phyloP scores from a whole-genome alignment of 2,329 filamentous ascomycete genomes.

The Pestalotiopsis sp. region DNA sequence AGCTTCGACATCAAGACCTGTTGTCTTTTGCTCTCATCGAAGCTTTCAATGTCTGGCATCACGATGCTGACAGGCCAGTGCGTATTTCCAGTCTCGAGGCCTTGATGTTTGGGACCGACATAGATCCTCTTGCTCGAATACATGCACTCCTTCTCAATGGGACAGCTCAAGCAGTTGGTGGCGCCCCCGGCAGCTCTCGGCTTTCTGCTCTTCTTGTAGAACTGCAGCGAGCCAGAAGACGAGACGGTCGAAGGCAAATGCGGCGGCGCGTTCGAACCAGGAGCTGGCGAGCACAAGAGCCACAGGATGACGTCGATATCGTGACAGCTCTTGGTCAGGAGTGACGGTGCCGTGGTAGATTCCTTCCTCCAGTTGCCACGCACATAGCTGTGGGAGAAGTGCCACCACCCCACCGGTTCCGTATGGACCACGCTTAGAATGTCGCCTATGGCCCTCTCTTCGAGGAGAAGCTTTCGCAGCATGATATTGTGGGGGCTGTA shows the following conservation, averaged over 20 bases:
- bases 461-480: slow-evolving; percentile 75
- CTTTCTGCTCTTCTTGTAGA: slow-evolving; percentile 78
- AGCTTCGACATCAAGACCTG: slow-evolving; percentile 40
- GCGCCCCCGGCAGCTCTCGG: slow-evolving; percentile 73
- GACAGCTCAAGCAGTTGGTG: slow-evolving; percentile 86
- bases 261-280: slow-evolving; percentile 48
- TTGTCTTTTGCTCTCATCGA: slow-evolving; percentile 46
- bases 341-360: slow-evolving; percentile 73
- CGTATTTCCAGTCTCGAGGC: slow-evolving; percentile 66
- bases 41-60: slow-evolving; percentile 89
- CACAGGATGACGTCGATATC: slow-evolving; percentile 93
- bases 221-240: slow-evolving; percentile 76
- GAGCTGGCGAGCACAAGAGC: slow-evolving; percentile 77
- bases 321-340: slow-evolving; percentile 95
- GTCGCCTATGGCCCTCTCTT: slow-evolving; percentile 79
- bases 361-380: slow-evolving; percentile 92
- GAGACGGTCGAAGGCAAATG: slow-evolving; percentile 79
- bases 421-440: slow-evolving; percentile 87
- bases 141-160: slow-evolving; percentile 73
- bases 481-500: slow-evolving; percentile 93
- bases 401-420: slow-evolving; percentile 95
- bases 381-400: slow-evolving; percentile 90
- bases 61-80: slow-evolving; percentile 88
- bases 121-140: slow-evolving; percentile 89
- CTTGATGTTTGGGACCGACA: slow-evolving; percentile 62